A percentile compares a stretch with the other conserved stretches of the same genome.
Conservation (phyloP, 2,329 filamentous ascomycete genomes). For the Colletotrichum sublineola region DNA sequence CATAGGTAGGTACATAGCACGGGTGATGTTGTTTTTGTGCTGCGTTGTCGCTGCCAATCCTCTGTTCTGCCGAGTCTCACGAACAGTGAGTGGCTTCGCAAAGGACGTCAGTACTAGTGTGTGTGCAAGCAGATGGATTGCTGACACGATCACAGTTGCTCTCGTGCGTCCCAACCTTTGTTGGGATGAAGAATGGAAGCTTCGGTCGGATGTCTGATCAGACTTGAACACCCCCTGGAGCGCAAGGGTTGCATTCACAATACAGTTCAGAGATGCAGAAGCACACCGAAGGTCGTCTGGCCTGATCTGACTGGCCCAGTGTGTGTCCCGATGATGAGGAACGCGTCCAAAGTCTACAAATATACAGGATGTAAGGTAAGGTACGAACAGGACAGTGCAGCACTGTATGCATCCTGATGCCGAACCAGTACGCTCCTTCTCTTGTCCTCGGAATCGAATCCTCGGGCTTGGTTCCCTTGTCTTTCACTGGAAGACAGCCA, state of each 20-base stretch:
- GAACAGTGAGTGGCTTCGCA: background rate
- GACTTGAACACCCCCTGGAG: slow-evolving; percentile 3
- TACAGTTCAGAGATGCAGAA: slow-evolving; percentile 13
- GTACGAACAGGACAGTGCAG: slow-evolving; percentile 4
- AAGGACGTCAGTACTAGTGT: background rate
- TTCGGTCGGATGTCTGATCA: slow-evolving; percentile 32
- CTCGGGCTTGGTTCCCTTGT: slow-evolving; percentile 1
- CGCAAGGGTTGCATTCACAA: slow-evolving; percentile 6
- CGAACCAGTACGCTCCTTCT: background rate
- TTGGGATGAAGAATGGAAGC: slow-evolving; percentile 17
- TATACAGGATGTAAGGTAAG: background rate
- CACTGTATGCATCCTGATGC: background rate
- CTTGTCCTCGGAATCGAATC: slow-evolving; percentile 7
- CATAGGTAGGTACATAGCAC: background rate
- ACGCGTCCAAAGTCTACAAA: slow-evolving; percentile 21
- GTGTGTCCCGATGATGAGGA: slow-evolving; percentile 38
- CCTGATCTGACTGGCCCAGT: slow-evolving; percentile 24
- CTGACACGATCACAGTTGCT: background rate
- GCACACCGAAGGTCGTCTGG: slow-evolving; percentile 13
- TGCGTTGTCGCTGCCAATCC: slow-evolving; percentile 13
- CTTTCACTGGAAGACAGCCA: slow-evolving; percentile 5
- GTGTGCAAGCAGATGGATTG: background rate
- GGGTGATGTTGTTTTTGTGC: slow-evolving; percentile 15
- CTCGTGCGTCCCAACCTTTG: background rate
- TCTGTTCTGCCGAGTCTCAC: slow-evolving; percentile 12